Evolutionary conservation across 176 grass and related monocot genomes (phyloP), one percentile per base, ranked within the genome.

Genomic region (Hordeum marinum): DNA sequence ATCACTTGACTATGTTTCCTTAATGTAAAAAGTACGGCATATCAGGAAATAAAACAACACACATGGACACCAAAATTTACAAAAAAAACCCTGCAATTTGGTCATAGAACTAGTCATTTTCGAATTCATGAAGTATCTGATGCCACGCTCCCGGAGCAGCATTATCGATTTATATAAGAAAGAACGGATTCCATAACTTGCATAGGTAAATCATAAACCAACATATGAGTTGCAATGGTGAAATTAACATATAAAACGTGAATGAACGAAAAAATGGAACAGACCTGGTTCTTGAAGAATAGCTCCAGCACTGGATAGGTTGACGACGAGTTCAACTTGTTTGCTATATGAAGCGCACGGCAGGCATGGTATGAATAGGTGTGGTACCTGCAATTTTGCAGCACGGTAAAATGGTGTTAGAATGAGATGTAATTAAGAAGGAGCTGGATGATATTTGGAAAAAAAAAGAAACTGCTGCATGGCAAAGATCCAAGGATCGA

Each of bases 241-340:
- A 1, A 74, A 50, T 0, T 50, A 50, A 21, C 34, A 83, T 10
- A 13, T 24, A 0, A 60, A 75, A 65, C 3, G 12, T 43, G 9
- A 81, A n/a, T n/a, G n/a, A n/a, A n/a, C n/a, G 34, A 29, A 27
- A 26, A 55, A 86, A 46, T 67, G 55, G 5, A 27, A 52, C 24
- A 0, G 39, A 99, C 96, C 93, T 99, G 93, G 31, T 92, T 90
- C 68, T 91, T 92, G 75, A 99, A 99, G 69, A 96, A 96, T 72
- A 96, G 31, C 86, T 99, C 93, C 84, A 96, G 34, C 82, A 99
- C 83, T n/a, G 90, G 91, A 88, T 92, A 96, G 2, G 90, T 92
- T 46, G 96, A 96, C 21, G 93, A 94, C 6, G 90, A 84, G 55
- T 99, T 99, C 66, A 99, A 67, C 29, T 89, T 90, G 88, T 99